Conservation (phyloP, 495 filamentous ascomycete species). For the Trichoderma asperelloides region DNA sequence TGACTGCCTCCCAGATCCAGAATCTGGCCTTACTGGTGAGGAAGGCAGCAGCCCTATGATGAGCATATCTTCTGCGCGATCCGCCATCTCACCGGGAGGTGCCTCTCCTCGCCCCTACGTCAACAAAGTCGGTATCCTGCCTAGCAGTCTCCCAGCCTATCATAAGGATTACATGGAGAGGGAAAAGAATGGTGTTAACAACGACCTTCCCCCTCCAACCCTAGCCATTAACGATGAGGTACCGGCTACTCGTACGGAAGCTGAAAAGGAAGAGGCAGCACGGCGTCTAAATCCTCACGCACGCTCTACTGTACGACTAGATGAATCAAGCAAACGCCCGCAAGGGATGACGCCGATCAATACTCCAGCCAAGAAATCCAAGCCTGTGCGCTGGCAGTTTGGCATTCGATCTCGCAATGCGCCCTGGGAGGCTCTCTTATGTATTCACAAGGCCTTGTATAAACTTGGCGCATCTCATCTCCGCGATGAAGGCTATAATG, state of each 20-base stretch:
- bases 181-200: conserved; percentile 39
- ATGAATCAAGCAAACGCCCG: conserved; percentile 55
- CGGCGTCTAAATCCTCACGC: conserved; percentile 74
- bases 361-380: conserved; percentile 49
- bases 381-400: conserved; percentile 88
- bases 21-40: conserved; percentile 1
- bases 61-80: conserved; percentile 34
- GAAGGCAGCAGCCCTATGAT: conserved; percentile 28
- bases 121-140: conserved; percentile 80
- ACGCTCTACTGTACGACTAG: conserved; percentile 48
- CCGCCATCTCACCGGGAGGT: conserved; percentile 34
- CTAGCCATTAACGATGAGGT: conserved; percentile 38
- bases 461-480: conserved; percentile 87
- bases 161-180: conserved; percentile 84
- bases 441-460: conserved; percentile 81
- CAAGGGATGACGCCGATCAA: conserved; percentile 53
- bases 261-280: conserved; percentile 67
- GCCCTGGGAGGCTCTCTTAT: conserved; percentile 84
- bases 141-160: conserved; percentile 80
- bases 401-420: conserved; percentile 90
- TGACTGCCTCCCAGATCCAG: conserved; percentile 14
- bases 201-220: conserved; percentile 20
- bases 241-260: conserved; percentile 47
- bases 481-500: conserved; percentile 45
- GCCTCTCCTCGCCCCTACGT: conserved; percentile 46